Base-by-base conservation (phyloP, 2,329 filamentous ascomycete species). In the Aspergillaceae sp. region DNA sequence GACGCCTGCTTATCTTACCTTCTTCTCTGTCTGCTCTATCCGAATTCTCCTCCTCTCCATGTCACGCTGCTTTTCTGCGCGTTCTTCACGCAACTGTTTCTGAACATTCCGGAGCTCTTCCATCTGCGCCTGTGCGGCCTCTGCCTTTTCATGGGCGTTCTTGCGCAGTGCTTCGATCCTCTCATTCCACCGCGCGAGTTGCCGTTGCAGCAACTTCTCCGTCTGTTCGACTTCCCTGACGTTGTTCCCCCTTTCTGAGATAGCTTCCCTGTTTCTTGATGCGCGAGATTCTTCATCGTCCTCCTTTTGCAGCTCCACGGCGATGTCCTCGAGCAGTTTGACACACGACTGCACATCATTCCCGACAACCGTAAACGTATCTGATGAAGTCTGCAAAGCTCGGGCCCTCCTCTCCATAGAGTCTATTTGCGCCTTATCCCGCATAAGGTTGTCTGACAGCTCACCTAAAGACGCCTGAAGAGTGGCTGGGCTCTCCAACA, bases 11-110 rank as follows among this genome's bases (percentile, higher is more conserved):
- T 48, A 29, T 62, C 74, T 57, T 74, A 89, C 89, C 86, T 97
- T 97, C 74, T 97, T 97, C 77, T 97, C 91, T 6, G 88, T 95
- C 73, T 96, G 89, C 70, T 98, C 92, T 53, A 98, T 97, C 50
- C 90, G 77, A n/a, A 96, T 87, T 56, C 87, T 81, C 58, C 90
- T 77, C 62, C 86, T 82, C 73, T 98, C 92, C 72, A 97, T 94
- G 61, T 97, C 91, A 48, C 87, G 84, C 32, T 84, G 84, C 70
- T 94, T 94, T 45, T 92, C 87, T 1, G 79, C 79, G 51, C 90
- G 78, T 74, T 98, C 91, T 61, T 91, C 86, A 0, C 84, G 86
- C 50, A 97, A 73, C 62, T 82, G 82, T 60, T 81, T 81, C 66
- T 98, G 91, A 41, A 89, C 78, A 3, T 77, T 80, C 46, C 87